These are phyloP conservation scores for Yamadazyma membranifaciens DNA, from an alignment of 1,139 yeast genomes.

Conservation along the genomic window DNA sequence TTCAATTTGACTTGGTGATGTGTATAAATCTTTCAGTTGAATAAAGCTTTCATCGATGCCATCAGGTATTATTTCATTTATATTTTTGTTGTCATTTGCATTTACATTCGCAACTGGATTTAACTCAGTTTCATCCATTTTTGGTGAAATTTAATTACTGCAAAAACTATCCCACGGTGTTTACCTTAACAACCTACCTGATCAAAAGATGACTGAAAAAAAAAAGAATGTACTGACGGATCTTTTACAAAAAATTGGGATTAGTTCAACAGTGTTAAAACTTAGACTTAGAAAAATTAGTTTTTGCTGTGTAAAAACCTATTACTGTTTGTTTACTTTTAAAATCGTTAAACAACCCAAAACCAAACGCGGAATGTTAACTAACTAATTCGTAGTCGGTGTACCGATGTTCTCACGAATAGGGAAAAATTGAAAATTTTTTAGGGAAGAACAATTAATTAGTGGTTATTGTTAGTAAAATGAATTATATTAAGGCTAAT, in stretches of 20 bases:
- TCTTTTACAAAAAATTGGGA: too few relatives aligned
- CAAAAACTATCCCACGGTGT: background rate
- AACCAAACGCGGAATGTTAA: slow-evolving; percentile 2
- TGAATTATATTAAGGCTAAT: too few relatives aligned
- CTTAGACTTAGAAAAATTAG: background rate
- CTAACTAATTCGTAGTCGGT: background rate
- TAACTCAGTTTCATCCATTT: slow-evolving; percentile 4
- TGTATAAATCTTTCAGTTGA: too few relatives aligned
- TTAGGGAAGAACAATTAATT: background rate
- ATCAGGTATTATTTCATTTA: background rate
- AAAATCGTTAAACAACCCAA: background rate
- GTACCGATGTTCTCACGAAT: background rate
- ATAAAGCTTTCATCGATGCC: too few relatives aligned
- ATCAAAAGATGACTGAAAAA: background rate
- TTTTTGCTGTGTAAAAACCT: background rate
- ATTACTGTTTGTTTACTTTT: slow-evolving; percentile 3
- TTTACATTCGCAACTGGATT: slow-evolving; percentile 1
- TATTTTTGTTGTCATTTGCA: slow-evolving; percentile 1
- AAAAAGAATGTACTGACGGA: too few relatives aligned
- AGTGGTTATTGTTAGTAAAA: background rate
- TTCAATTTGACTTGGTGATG: too few relatives aligned
- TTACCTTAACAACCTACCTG: too few relatives aligned
- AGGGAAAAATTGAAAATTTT: background rate
- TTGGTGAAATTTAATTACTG: slow-evolving; percentile 4
- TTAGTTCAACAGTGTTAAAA: too few relatives aligned